Conservation (phyloP, 345 rosid genomes). For the Iberis pinnata region DNA sequence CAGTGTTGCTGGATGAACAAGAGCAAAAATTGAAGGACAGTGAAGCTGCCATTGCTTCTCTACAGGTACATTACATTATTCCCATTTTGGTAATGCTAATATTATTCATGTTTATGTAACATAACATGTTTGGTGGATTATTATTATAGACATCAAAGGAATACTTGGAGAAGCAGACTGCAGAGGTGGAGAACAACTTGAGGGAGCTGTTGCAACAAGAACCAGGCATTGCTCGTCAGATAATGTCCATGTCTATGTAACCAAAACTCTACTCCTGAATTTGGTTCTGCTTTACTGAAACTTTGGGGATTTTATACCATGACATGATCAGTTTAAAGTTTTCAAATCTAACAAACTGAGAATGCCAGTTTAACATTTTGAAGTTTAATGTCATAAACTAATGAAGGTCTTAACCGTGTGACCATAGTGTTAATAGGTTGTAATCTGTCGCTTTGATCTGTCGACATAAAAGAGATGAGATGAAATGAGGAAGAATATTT, state of each 20-base stretch:
- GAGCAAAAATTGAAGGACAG: slow-evolving; percentile 81
- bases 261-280: no score
- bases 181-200: slow-evolving; percentile 79
- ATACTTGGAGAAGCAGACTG: slow-evolving; percentile 77
- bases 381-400: no score
- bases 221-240: slow-evolving; percentile 78
- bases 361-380: no score
- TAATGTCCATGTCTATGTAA: slow-evolving; percentile 69
- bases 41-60: slow-evolving; percentile 66
- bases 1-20: slow-evolving; percentile 58
- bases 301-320: no score
- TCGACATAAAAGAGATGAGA: no score
- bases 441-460: no score
- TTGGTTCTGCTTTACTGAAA: no score
- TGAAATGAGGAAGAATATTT: no score
- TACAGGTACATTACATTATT: slow-evolving; percentile 41
- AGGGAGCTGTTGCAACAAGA: slow-evolving; percentile 92
- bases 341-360: no score
- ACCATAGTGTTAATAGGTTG: no score
- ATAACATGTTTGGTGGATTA: slow-evolving; percentile 13
- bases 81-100: not conserved
- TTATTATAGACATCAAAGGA: slow-evolving; percentile 65
- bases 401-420: no score
- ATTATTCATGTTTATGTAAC: not conserved
- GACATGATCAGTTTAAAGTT: no score